phyloP scores from a whole-genome alignment of 257 asterid genomes.

The Solanum tarijense region DNA sequence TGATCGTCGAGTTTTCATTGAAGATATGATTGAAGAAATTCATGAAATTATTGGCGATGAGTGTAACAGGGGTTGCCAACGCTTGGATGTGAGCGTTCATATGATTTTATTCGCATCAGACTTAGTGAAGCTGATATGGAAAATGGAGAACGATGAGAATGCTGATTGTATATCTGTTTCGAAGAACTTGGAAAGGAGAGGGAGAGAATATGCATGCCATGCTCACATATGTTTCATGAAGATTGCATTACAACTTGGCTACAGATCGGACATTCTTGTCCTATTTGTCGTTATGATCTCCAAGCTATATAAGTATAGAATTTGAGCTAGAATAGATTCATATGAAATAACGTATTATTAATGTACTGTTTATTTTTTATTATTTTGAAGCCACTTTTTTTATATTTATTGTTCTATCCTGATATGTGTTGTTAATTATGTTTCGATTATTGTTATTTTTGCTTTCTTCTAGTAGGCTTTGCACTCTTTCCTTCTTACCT shows the following conservation, averaged over 20 bases:
- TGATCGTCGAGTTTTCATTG: not conserved
- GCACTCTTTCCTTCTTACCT: too few relatives aligned
- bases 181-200: not conserved
- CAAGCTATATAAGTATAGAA: too few relatives aligned
- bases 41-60: not conserved
- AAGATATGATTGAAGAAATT: not conserved
- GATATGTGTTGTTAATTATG: too few relatives aligned
- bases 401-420: too few relatives aligned
- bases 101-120: not conserved
- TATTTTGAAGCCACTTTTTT: too few relatives aligned
- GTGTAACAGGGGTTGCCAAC: not conserved
- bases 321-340: too few relatives aligned
- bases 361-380: too few relatives aligned
- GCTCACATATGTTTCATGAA: conserved; percentile 6
- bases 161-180: not conserved
- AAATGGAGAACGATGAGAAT: not conserved
- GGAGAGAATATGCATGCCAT: not conserved
- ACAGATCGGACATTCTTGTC: not conserved
- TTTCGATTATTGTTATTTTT: too few relatives aligned
- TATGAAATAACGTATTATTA: too few relatives aligned
- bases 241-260: conserved; percentile 7
- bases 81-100: not conserved
- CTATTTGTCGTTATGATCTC: not conserved
- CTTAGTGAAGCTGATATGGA: not conserved
- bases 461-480: too few relatives aligned